Conservation (phyloP, 2,329 filamentous ascomycete genomes). For the Aspergillus sp. region DNA sequence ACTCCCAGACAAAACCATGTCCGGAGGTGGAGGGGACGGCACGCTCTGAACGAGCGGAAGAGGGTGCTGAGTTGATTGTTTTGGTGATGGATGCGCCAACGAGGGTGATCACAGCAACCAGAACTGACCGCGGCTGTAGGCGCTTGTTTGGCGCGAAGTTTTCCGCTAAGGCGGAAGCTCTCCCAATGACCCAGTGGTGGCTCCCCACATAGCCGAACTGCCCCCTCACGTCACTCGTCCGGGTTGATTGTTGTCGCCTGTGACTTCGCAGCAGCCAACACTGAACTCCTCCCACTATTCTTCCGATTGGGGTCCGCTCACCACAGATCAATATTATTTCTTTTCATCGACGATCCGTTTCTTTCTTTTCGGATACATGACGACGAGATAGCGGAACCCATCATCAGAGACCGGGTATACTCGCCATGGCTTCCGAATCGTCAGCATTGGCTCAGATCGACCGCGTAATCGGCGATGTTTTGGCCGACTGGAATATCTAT, state of each 20-base stretch:
- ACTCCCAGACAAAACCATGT: slow-evolving; percentile 8
- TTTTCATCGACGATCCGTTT: neutral
- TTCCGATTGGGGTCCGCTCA: too few species aligned
- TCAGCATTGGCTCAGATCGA: slow-evolving; percentile 67
- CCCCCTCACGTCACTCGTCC: slow-evolving; percentile 14
- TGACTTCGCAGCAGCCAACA: neutral
- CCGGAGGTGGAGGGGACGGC: neutral
- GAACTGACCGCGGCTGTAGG: slow-evolving; percentile 10
- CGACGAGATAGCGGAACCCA: neutral
- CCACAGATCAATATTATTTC: neutral
- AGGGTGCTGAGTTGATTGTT: slow-evolving; percentile 14
- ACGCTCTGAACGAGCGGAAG: neutral
- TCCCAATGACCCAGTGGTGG: slow-evolving; percentile 1
- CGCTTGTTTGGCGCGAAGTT: slow-evolving; percentile 13
- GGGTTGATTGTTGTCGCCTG: neutral
- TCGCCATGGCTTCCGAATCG: slow-evolving; percentile 44
- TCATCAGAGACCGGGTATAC: neutral
- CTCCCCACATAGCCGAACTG: slow-evolving; percentile 17
- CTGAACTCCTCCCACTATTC: too few species aligned
- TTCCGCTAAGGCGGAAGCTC: slow-evolving; percentile 13
- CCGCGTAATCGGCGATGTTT: slow-evolving; percentile 63
- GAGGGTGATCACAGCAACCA: slow-evolving; percentile 16
- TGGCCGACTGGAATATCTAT: slow-evolving; percentile 79
- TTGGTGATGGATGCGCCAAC: slow-evolving; percentile 13
- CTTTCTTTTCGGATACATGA: neutral